Evolutionary conservation across 1,139 yeast species (phyloP), one percentile per base, ranked within the genome.

Genomic region (Suzukiozyma palmioleophila): DNA sequence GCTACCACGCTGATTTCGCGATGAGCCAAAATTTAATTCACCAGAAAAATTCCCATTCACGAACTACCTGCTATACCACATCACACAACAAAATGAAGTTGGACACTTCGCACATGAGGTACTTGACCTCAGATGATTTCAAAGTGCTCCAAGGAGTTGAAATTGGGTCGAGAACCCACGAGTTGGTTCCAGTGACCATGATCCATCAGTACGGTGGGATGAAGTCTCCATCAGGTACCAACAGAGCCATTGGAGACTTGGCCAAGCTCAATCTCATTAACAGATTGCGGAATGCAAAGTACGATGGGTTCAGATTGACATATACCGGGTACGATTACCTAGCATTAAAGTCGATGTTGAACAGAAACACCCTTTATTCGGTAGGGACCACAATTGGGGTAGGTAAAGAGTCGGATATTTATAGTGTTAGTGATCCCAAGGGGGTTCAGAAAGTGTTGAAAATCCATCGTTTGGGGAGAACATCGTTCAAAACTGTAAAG

Each of bases 331-430:
- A 81, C 59, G 99, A 92, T 60, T 92, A 86, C 55, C 71, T 94
- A 48, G 97, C 97, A 0, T 69, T 92, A 48, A 87, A 84, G 57
- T 75, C 95, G 4, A 78, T 92, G 79, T 64, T 80, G 50, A 85
- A 83, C 53, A 73, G 90, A 49, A 79, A 82, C 36, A 73, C 88
- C 0, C 60, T 92, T 8, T 81, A 82, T 52, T 84, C 94, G 2
- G 78, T 92, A 10, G 97, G 96, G 13, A 75, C 83, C 33, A 87
- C 85, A 18, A 89, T 92, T 52, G 98, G 98, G 42, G 96, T 94
- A 38, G 98, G 98, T 54, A 92, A 92, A 59, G 98, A 92, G 60
- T 88, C 97, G 3, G 98, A 92, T 64, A 90, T 92, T 53, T 89
- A 84, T 59, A 76, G 92, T n/a, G 90, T 86, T 1, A 81, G 85